phyloP scores from a whole-genome alignment of 2,329 filamentous ascomycete species.

The Ceratocystis eucalypticola region DNA sequence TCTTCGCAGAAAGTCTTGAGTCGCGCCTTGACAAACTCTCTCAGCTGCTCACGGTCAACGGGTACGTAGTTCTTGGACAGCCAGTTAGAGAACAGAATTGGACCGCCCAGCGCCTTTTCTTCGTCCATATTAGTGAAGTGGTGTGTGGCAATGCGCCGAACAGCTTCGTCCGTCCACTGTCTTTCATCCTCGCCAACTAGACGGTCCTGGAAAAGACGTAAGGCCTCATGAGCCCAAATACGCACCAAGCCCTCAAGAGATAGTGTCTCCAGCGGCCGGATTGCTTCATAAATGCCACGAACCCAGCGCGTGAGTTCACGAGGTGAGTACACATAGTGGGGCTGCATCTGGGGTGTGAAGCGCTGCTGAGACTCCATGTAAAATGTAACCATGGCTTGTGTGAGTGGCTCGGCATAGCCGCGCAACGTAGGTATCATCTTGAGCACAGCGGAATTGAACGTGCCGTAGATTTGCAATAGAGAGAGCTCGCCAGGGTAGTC shows the following conservation, averaged over 20 bases:
- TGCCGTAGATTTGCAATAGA: slow-evolving; percentile 93
- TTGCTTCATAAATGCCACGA: slow-evolving; percentile 91
- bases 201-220: slow-evolving; percentile 93
- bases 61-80: slow-evolving; percentile 96
- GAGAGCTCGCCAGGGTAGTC: slow-evolving; percentile 96
- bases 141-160: slow-evolving; percentile 73
- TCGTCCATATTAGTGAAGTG: slow-evolving; percentile 95
- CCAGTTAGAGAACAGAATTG: slow-evolving; percentile 98
- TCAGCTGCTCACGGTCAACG: slow-evolving; percentile 84
- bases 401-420: slow-evolving; percentile 86
- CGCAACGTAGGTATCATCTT: slow-evolving; percentile 94
- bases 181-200: slow-evolving; percentile 89
- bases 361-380: slow-evolving; percentile 88
- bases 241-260: slow-evolving; percentile 82
- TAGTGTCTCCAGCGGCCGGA: slow-evolving; percentile 77
- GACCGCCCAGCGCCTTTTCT: slow-evolving; percentile 72
- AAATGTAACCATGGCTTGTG: slow-evolving; percentile 93
- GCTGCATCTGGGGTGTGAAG: slow-evolving; percentile 93
- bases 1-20: slow-evolving; percentile 98
- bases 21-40: slow-evolving; percentile 94
- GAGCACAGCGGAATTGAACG: slow-evolving; percentile 89
- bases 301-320: slow-evolving; percentile 98
- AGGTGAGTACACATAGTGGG: slow-evolving; percentile 97
- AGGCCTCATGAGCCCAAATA: slow-evolving; percentile 95
- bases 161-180: slow-evolving; percentile 83